These are phyloP conservation scores for Bolboschoenus planiculmis DNA, from an alignment of 176 grass and related monocot genomes.

Conservation along the genomic window DNA sequence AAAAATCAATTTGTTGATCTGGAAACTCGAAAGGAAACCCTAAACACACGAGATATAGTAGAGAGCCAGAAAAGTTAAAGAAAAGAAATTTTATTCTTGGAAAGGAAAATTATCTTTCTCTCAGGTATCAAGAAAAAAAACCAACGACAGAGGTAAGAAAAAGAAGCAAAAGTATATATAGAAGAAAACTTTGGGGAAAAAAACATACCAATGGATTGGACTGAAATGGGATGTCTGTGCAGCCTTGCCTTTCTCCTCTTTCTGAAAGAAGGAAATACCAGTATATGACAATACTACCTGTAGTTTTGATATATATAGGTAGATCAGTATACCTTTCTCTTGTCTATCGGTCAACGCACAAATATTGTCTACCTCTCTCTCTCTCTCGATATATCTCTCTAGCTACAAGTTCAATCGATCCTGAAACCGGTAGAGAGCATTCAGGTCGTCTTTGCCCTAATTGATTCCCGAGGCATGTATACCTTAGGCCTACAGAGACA, in stretches of 20 bases:
- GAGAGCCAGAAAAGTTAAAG: neutral
- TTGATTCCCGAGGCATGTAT: neutral
- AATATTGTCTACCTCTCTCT: neutral
- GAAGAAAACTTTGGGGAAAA: neutral
- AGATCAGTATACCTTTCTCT: neutral
- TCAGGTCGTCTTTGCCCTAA: neutral
- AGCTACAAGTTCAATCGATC: neutral
- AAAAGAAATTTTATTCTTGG: neutral
- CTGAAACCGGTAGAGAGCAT: neutral
- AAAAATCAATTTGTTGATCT: neutral
- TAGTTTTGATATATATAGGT: neutral
- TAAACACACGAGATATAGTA: neutral
- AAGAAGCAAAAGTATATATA: neutral
- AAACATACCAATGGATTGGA: slow-evolving; percentile 1
- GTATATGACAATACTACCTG: neutral
- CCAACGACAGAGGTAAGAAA: neutral
- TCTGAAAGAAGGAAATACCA: slow-evolving; percentile 6
- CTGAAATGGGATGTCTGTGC: slow-evolving; percentile 1
- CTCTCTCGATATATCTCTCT: neutral
- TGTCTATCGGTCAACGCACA: neutral
- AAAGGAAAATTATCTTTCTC: neutral
- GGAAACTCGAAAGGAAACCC: neutral
- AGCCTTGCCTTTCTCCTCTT: slow-evolving; percentile 15
- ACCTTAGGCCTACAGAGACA: neutral
- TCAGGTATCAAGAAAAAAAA: neutral